Base-by-base conservation (phyloP, 2,329 filamentous ascomycete species). In the Neonectria sp. region DNA sequence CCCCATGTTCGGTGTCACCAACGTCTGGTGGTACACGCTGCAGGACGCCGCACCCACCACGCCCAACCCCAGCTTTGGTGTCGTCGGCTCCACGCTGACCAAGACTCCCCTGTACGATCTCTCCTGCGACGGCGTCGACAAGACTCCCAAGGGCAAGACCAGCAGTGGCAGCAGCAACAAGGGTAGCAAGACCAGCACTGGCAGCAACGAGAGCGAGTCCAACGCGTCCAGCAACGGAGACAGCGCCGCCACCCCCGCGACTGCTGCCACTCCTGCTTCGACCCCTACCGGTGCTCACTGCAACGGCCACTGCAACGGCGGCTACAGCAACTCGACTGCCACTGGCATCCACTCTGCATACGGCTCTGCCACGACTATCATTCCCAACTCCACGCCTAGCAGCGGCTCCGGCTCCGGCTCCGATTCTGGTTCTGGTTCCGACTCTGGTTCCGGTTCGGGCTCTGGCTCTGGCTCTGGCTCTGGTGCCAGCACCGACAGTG, bases 21-120 rank as follows among this genome's bases (percentile, higher is more conserved):
- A 91, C 78, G 87, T 90, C 67, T 95, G 90, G 89, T 95, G 93
- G 91, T 94, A 91, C 83, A 93, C 89, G 57, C 87, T 95, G 29
- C 89, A 93, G 77, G 93, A 95, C 73, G 84, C 89, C 49, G 83
- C 83, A 46, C 86, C 86, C 21, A 83, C 81, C 55, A 86, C 86
- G 4, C 90, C 91, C 37, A 88, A 84, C 81, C 91, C 92, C 48
- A 90, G 88, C 78, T 95, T 95, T 75, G 92, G 93, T 63, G 83
- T 95, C 72, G 83, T 93, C 62, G 89, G 89, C 68, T 82, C 82
- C 60, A 79, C 82, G 52, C 78, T 91, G 70, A 82, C 80, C 73
- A 83, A 81, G 68, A 88, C 82, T 53, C 89, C 91, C 27, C 81
- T 91, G 37, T 92, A 86, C 77, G 88, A 92, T 76, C 86, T 93